These are phyloP conservation scores for Monilinia fructigena DNA, from an alignment of 2,329 filamentous ascomycete genomes.

Conservation along the genomic window DNA sequence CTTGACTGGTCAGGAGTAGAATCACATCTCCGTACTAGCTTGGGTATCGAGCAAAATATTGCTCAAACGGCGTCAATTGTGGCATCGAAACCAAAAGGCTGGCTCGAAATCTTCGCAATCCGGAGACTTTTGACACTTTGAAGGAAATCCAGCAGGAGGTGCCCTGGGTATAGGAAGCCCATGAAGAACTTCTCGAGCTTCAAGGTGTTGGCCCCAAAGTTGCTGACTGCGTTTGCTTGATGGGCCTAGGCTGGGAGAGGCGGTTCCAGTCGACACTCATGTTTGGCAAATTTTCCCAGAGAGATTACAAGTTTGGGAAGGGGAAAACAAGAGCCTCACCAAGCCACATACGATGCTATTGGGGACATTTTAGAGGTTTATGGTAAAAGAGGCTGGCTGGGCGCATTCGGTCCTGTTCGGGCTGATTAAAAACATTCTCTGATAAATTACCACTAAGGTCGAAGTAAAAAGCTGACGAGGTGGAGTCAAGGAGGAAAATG, in stretches of 20 bases:
- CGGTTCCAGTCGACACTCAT: slow-evolving; percentile 95
- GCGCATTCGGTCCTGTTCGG: slow-evolving; percentile 93
- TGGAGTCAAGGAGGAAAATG: slow-evolving; percentile 40
- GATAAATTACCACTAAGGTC: slow-evolving; percentile 51
- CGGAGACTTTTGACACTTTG: slow-evolving; percentile 68
- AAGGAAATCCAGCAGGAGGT: slow-evolving; percentile 50
- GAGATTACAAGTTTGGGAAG: slow-evolving; percentile 90
- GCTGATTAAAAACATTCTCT: slow-evolving; percentile 86
- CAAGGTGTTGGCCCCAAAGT: slow-evolving; percentile 96
- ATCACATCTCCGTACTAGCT: slow-evolving; percentile 80
- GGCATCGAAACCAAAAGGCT: slow-evolving; percentile 63
- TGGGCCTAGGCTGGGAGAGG: slow-evolving; percentile 95
- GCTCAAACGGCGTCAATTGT: slow-evolving; percentile 79
- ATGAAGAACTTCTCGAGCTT: slow-evolving; percentile 73
- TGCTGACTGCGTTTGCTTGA: slow-evolving; percentile 91
- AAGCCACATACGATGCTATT: slow-evolving; percentile 83
- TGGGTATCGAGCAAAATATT: slow-evolving; percentile 91
- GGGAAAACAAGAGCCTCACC: slow-evolving; percentile 82
- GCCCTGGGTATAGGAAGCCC: slow-evolving; percentile 69
- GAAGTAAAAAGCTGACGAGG: slow-evolving; percentile 49
- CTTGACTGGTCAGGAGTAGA: slow-evolving; percentile 77
- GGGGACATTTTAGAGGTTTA: slow-evolving; percentile 84
- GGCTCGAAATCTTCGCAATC: slow-evolving; percentile 81
- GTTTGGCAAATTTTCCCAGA: slow-evolving; percentile 96
- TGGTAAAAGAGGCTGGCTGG: slow-evolving; percentile 95